Percentiles rank a stretch among this genome's conserved stretches.
phyloP scores from a whole-genome alignment of 257 asterid genomes.

The Nicotiana knightiana region DNA sequence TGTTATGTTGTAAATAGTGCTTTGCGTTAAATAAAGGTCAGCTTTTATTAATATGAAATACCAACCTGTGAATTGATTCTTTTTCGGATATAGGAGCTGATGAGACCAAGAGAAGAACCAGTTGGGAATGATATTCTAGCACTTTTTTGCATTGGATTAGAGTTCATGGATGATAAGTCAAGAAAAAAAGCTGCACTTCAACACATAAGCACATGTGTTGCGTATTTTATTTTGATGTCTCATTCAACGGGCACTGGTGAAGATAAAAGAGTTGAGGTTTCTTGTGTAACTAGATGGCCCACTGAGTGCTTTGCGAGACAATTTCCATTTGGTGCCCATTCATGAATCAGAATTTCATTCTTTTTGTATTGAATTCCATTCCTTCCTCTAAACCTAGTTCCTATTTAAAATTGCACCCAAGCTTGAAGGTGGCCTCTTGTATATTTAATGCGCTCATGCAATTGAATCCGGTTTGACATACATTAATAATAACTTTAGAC shows the following conservation, averaged over 20 bases:
- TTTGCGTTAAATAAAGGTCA: not conserved
- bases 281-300: not conserved
- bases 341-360: not conserved
- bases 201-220: not conserved
- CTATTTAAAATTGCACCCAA: not conserved
- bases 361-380: not conserved
- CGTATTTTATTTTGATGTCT: not conserved
- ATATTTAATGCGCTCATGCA: not conserved
- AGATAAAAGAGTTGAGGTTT: not conserved
- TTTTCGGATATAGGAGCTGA: constrained; percentile 17
- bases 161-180: constrained; percentile 7
- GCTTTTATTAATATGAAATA: not conserved
- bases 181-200: not conserved
- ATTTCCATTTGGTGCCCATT: not conserved
- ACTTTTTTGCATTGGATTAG: constrained; percentile 6
- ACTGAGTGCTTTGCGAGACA: not conserved
- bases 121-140: constrained; percentile 5
- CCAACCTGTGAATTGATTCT: not conserved
- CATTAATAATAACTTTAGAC: not conserved
- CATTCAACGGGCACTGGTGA: not conserved
- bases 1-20: not conserved
- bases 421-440: not conserved
- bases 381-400: not conserved
- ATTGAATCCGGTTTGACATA: not conserved
- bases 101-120: constrained; percentile 10